Base-by-base conservation (phyloP, 2,329 filamentous ascomycete species). In the Pseudogymnoascus sp. region DNA sequence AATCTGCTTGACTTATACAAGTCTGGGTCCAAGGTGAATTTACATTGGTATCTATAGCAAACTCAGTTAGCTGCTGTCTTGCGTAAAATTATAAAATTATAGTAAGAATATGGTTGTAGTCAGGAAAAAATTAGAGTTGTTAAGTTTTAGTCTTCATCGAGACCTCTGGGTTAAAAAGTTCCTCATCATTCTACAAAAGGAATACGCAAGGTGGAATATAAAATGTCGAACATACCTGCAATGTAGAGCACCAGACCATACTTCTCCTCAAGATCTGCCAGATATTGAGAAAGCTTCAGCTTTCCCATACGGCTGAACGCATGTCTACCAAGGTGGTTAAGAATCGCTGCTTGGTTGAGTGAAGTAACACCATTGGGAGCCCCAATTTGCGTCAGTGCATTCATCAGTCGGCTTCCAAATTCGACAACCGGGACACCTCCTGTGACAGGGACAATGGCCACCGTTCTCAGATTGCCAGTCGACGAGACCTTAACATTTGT, bases 11-110 rank as follows among this genome's bases (percentile, higher is more conserved):
- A 14, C 89, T 89, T 67, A 99, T 97, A 74, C 96, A 99, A 0
- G 95, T 98, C 72, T 97, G 92, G 0, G 96, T 99, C 95, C 95
- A 99, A 0, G 93, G 93, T 1, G 96, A 91, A 70, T 96, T 98
- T 70, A 98, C 95, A 65, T 88, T 96, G 4, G 96, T 99, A 75
- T 99, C 95, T 88, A 61, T 24, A 37, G 28, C 22, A 28, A 59
- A 6, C 64, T 65, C 28, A 67, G 59, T 43, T 61, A 56, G 66
- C 76, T 72, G 46, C 19, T 22, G 43, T 60, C 28, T 60, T 60
- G 31, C n/a, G 16, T 35, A 28, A 19, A 41, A 19, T 60, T 38
- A 14, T 16, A 28, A 28, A 41, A 31, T 28, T 40, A 41, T 60
- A 41, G 24, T 60, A 40, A 40, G 33, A 35, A 60, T 60, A 33